A percentile compares a stretch with the other conserved stretches of the same genome.
These are phyloP conservation scores for Astrocystis sublimbata DNA, from an alignment of 495 filamentous ascomycete species.

Conservation along the genomic window DNA sequence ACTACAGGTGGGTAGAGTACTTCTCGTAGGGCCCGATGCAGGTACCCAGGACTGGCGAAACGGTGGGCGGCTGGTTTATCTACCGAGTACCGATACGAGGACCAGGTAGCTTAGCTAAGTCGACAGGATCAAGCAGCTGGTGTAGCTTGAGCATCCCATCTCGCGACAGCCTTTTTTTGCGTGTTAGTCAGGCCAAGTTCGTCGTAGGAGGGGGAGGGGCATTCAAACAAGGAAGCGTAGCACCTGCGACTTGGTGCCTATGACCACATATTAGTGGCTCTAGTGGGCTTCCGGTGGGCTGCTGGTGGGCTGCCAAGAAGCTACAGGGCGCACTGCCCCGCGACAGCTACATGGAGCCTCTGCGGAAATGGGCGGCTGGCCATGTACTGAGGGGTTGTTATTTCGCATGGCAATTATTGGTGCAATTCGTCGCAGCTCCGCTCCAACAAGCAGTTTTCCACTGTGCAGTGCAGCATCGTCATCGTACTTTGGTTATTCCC, in stretches of 20 bases:
- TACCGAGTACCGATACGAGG: background rate
- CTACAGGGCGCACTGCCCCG: background rate
- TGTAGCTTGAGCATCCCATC: background rate
- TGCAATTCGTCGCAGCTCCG: constrained; percentile 4
- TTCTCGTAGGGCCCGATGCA: background rate
- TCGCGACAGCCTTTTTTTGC: constrained; percentile 8
- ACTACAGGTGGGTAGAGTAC: too few relatives aligned
- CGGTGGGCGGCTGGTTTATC: too few relatives aligned
- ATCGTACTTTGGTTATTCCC: background rate
- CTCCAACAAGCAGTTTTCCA: constrained; percentile 5
- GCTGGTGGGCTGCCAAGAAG: background rate
- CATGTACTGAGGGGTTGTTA: constrained; percentile 16
- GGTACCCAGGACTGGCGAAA: background rate
- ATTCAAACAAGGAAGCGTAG: constrained; percentile 6
- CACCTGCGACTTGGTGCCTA: too few relatives aligned
- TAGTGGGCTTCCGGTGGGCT: background rate
- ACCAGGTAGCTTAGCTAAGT: background rate
- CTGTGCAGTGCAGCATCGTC: background rate
- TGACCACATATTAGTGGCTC: constrained; percentile 13
- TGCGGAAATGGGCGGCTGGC: background rate
- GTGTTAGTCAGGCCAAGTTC: constrained; percentile 2
- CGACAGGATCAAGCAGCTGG: background rate
- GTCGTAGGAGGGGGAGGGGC: constrained; percentile 16
- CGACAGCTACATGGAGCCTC: background rate
- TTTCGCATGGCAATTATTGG: constrained; percentile 10